Base-by-base conservation (phyloP, 257 asterid species). In the Haberlea rhodopensis region DNA sequence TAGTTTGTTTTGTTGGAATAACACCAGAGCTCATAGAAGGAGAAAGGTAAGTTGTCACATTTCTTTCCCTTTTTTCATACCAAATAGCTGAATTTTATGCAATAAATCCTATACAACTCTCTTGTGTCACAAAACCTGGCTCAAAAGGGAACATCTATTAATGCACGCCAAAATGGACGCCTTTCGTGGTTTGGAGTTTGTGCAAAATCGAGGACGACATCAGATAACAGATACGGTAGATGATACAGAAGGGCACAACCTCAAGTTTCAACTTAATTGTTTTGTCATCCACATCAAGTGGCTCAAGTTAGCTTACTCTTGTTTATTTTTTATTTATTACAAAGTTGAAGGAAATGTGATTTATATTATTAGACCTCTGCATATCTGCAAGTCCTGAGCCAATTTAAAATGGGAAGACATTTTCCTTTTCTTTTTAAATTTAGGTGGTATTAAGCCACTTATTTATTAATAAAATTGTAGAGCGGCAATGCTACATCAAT, bases 1-100 rank as follows among this genome's bases (percentile, higher is more conserved):
- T 48, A 84, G 80, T 20, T 59, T 91, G 69, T 82, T 94, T 75
- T 94, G 99, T 75, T 94, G 99, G 99, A 94, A 76, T 57, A 79
- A 72, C 76, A 62, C 64, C 60, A 83, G 70, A 76, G 75, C 82
- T 60, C 85, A 45, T 4, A 73, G 75, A 62, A 78, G 88, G 76
- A 75, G 72, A 66, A 83, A 81, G 84, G 97, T 73, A 67, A 5
- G 65, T 20, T 22, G 8, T 54, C 72, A 21, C 52, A 32, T 28
- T 31, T 31, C 6, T 13, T 51, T 29, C 31, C 26, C 22, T 22
- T 49, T 11, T 65, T 43, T 2, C 19, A 31, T 65, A 21, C 40
- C 22, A 43, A n/a, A 29, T n/a, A n/a, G n/a, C n/a, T n/a, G n/a
- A n/a, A n/a, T n/a, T n/a, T n/a, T n/a, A n/a, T n/a, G n/a, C n/a